Evolutionary conservation across 371 early-diverging fungal species (phyloP).

Genomic region (Mucor lusitanicus): DNA sequence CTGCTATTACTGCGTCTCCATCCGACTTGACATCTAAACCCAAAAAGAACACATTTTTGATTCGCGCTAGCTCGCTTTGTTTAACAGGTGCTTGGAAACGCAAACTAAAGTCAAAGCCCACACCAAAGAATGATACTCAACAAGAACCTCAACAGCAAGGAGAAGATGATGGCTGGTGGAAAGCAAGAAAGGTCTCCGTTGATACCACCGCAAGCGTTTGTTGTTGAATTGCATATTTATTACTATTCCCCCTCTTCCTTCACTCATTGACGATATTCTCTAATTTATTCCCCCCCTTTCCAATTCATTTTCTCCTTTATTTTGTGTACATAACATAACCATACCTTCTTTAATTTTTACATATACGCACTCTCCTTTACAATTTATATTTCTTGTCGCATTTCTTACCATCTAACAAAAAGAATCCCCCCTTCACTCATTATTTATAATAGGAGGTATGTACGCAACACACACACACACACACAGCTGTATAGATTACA

Average conservation of each 20-base stretch:
- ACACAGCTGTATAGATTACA: neutral
- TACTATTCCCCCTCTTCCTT: conserved; percentile 6
- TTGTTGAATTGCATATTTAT: conserved; percentile 9
- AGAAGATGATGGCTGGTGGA: conserved; percentile 17
- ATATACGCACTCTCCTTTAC: neutral
- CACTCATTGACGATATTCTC: conserved; percentile 8
- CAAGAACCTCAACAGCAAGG: neutral
- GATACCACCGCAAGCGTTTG: conserved; percentile 8
- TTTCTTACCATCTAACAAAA: neutral
- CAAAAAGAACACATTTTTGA: neutral
- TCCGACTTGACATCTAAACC: conserved; percentile 4
- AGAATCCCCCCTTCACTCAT: neutral
- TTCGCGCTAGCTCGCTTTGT: neutral
- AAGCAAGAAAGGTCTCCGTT: conserved; percentile 14
- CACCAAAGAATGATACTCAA: neutral
- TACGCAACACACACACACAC: too few species aligned
- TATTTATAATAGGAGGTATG: neutral
- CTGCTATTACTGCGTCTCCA: neutral
- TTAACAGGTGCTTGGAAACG: conserved; percentile 16
- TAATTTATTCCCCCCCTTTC: neutral
- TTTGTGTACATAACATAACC: neutral
- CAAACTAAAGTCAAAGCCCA: conserved; percentile 2
- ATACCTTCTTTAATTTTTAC: neutral
- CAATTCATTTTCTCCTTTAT: neutral
- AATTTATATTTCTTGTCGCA: neutral